Evolutionary conservation across 495 filamentous ascomycete genomes (phyloP).

Genomic region (Trichocladium uniseriatum): DNA sequence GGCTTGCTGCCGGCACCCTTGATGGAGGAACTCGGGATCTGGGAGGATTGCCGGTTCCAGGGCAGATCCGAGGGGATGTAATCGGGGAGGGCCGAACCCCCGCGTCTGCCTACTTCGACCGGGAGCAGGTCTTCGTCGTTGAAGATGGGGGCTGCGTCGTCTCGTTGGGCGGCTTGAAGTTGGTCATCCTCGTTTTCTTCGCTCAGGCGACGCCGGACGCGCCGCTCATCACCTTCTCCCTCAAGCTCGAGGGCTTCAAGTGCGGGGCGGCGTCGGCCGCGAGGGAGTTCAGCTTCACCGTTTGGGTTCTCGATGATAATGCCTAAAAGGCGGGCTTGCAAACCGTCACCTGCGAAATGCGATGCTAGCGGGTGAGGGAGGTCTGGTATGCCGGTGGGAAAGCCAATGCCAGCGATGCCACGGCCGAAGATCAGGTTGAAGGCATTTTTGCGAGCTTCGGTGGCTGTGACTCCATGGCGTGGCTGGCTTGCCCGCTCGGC

Average conservation of each 20-base stretch:
- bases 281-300: slow-evolving; percentile 10
- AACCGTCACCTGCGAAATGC: slow-evolving; percentile 29
- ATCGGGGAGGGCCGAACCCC: slow-evolving; percentile 29
- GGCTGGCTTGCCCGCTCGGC: slow-evolving; percentile 35
- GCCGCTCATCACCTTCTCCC: slow-evolving; percentile 17
- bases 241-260: slow-evolving; percentile 19
- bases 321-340: slow-evolving; percentile 22
- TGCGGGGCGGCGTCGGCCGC: slow-evolving; percentile 15
- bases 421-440: slow-evolving; percentile 37
- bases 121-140: slow-evolving; percentile 13
- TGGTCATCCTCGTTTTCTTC: slow-evolving; percentile 7
- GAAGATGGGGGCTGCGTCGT: not conserved
- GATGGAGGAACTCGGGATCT: slow-evolving; percentile 32
- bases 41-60: slow-evolving; percentile 38
- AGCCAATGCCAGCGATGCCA: slow-evolving; percentile 33
- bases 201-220: slow-evolving; percentile 24
- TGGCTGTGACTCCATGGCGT: slow-evolving; percentile 8
- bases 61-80: slow-evolving; percentile 32
- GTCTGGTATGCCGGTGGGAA: slow-evolving; percentile 18
- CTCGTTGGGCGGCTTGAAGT: not conserved
- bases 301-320: slow-evolving; percentile 15
- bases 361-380: slow-evolving; percentile 29
- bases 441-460: slow-evolving; percentile 37
- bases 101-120: slow-evolving; percentile 33
- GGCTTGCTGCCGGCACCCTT: slow-evolving; percentile 29